phyloP scores from a whole-genome alignment of 257 asterid genomes.

The Solanum lignicaule region DNA sequence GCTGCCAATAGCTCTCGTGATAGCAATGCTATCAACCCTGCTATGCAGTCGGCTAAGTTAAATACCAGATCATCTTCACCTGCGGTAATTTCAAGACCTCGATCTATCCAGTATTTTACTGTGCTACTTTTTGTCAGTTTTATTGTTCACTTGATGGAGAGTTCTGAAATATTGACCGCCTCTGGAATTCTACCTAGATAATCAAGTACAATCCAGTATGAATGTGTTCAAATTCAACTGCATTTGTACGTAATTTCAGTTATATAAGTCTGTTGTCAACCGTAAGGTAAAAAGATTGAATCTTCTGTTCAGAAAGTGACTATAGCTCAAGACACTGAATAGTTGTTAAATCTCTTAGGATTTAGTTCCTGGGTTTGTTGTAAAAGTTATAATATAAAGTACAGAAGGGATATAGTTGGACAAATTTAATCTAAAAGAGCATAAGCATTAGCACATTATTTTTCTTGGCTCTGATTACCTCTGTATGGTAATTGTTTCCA shows the following conservation, averaged over 20 bases:
- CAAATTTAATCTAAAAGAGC: not conserved
- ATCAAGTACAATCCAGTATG: not conserved
- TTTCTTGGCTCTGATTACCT: not conserved
- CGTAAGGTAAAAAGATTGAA: not conserved
- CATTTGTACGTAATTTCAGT: not conserved
- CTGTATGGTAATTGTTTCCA: not conserved
- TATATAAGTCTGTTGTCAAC: not conserved
- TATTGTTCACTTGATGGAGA: not conserved
- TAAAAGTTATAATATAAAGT: not conserved
- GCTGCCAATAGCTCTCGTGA: not conserved
- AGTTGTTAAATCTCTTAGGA: not conserved
- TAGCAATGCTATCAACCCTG: conserved; percentile 22
- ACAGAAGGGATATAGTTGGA: not conserved
- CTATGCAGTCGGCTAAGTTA: conserved; percentile 37
- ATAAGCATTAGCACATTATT: not conserved
- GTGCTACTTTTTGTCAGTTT: not conserved
- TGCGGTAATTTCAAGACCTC: conserved; percentile 36
- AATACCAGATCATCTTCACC: conserved; percentile 79
- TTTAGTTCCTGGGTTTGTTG: not conserved
- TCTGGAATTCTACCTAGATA: not conserved
- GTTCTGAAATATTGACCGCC: not conserved
- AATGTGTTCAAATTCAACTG: not conserved
- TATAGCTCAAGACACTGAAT: conserved; percentile 3
- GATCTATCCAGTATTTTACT: not conserved
- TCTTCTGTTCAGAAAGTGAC: not conserved